Evolutionary conservation across 352 stramenopile species (phyloP), one percentile per base, ranked within the genome.

Genomic region (Globisporangium barbulae): DNA sequence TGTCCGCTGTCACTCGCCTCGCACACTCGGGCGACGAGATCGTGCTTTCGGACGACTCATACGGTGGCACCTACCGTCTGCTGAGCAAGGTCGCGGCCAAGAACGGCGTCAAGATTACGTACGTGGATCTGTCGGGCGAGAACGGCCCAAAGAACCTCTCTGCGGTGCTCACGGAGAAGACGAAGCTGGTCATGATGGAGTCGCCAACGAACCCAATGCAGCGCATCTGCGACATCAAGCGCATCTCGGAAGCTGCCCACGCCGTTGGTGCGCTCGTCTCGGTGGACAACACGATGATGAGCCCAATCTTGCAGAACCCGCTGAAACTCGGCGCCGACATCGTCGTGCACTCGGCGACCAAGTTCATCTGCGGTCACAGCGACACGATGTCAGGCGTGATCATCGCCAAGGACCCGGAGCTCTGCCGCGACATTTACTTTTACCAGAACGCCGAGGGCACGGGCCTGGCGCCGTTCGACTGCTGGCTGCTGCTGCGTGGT

Each of bases 211-310:
- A 99, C 74, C 97, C 96, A 10, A 98, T 96, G 77, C 86, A 98
- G 65, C 90, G 96, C 67, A 87, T 99, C 44, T 95, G 89, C 55
- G 92, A 98, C 80, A 98, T 99, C 66, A 64, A 73, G 48, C 75
- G 73, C 28, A 77, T 98, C 22, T 82, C 88, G 12, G 70, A 79
- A 39, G 69, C 93, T 21, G 88, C 94, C 2, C 93, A 98, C 59
- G 69, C 75, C 1, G 72, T 96, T 19, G 85, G 83, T 30, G 75
- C 83, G 13, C 60, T 97, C 41, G 70, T 98, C 22, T 96, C 88
- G 31, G 94, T 98, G 12, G 97, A 99, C 76, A 98, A 98, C 78
- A 99, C 96, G 7, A 98, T 98, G 80, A 94, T 98, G 75, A 96
- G 85, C 37, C 96, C 96, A n/a, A 97, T 97, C 56, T 79, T 98